These are phyloP conservation scores for Dothideomycetidae sp. DNA, from an alignment of 2,329 filamentous ascomycete species.

Conservation along the genomic window DNA sequence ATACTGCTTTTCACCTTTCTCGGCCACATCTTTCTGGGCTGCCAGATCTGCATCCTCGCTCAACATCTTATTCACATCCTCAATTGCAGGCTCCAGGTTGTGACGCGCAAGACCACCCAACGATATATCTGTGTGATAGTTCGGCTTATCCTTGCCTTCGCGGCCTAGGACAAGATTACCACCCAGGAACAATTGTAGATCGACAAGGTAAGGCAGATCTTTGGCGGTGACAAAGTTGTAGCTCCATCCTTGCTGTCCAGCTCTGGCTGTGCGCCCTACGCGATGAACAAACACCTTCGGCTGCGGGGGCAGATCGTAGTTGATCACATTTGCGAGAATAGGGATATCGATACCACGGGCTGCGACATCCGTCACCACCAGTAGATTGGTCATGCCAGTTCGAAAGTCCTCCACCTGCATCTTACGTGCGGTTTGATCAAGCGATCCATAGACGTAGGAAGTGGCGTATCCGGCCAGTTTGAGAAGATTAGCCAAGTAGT, in stretches of 20 bases:
- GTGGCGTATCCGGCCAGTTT: slow-evolving; percentile 69
- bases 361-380: slow-evolving; percentile 92
- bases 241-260: slow-evolving; percentile 83
- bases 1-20: slow-evolving; percentile 87
- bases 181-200: slow-evolving; percentile 89
- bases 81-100: slow-evolving; percentile 57
- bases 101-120: slow-evolving; percentile 64
- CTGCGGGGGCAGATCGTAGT: slow-evolving; percentile 95
- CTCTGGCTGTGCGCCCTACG: slow-evolving; percentile 88
- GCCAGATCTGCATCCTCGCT: slow-evolving; percentile 60
- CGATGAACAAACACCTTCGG: slow-evolving; percentile 95
- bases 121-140: slow-evolving; percentile 71
- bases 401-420: slow-evolving; percentile 87
- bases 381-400: slow-evolving; percentile 66
- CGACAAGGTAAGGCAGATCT: slow-evolving; percentile 82
- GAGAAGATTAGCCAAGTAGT: slow-evolving; percentile 78
- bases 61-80: slow-evolving; percentile 71
- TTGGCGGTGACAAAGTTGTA: slow-evolving; percentile 82
- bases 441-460: slow-evolving; percentile 84
- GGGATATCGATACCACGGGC: slow-evolving; percentile 97
- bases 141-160: slow-evolving; percentile 43
- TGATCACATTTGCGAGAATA: slow-evolving; percentile 89
- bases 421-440: slow-evolving; percentile 87
- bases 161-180: slow-evolving; percentile 66
- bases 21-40: slow-evolving; percentile 56